These are phyloP conservation scores for Zygosaccharomyces pseudobailii DNA, from an alignment of 1,139 yeast genomes.

Conservation along the genomic window DNA sequence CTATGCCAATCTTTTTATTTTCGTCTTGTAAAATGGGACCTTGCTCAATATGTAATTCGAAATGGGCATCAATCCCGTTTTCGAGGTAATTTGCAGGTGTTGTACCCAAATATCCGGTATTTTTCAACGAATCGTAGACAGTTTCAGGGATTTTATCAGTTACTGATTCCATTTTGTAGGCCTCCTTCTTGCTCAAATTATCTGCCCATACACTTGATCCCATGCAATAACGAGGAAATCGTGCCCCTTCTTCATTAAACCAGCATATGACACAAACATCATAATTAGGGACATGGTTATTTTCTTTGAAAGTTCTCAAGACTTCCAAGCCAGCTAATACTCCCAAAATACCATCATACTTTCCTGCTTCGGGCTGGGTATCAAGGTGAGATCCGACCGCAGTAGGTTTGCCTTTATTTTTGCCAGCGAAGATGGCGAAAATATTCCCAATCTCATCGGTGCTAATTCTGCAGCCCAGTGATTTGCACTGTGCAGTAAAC, in stretches of 20 bases:
- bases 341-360: constrained; percentile 69
- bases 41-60: constrained; percentile 70
- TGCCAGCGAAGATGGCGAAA: constrained; percentile 60
- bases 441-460: constrained; percentile 64
- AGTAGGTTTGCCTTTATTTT: constrained; percentile 39
- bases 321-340: constrained; percentile 66
- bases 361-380: constrained; percentile 77
- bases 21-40: constrained; percentile 61
- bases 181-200: constrained; percentile 42
- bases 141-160: constrained; percentile 47
- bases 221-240: constrained; percentile 64
- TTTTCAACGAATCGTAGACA: constrained; percentile 48
- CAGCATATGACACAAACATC: constrained; percentile 64
- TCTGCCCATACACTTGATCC: constrained; percentile 68
- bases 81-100: constrained; percentile 40
- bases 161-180: constrained; percentile 48
- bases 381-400: constrained; percentile 72
- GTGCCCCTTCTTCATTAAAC: constrained; percentile 78
- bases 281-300: constrained; percentile 51
- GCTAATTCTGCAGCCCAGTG: constrained; percentile 51
- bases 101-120: constrained; percentile 58
- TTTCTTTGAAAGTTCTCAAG: constrained; percentile 57
- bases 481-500: constrained; percentile 48
- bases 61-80: constrained; percentile 60
- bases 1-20: constrained; percentile 54